phyloP scores from a whole-genome alignment of 1,284 basidiomycete species.

The Papiliotrema laurentii region DNA sequence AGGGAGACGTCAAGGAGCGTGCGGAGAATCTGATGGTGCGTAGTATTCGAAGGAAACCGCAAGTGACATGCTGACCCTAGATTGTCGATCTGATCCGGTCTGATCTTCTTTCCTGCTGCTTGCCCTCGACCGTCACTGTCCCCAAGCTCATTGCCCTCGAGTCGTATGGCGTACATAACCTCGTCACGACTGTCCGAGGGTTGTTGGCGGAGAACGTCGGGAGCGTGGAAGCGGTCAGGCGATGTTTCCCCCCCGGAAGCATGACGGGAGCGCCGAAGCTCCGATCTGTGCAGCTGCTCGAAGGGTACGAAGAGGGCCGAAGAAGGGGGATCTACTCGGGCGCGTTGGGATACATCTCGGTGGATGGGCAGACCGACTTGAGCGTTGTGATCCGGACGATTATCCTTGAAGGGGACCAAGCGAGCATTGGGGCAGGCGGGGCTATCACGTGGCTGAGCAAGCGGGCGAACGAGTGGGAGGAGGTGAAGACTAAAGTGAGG shows the following conservation, averaged over 20 bases:
- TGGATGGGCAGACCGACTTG: conserved; percentile 85
- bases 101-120: conserved; percentile 70
- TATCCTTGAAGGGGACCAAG: conserved; percentile 62
- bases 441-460: conserved; percentile 93
- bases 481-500: conserved; percentile 76
- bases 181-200: conserved; percentile 90
- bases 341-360: conserved; percentile 85
- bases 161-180: conserved; percentile 92
- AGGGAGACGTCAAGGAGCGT: conserved; percentile 80
- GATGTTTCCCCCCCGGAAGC: conserved; percentile 76
- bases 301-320: conserved; percentile 66
- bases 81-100: conserved; percentile 96
- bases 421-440: conserved; percentile 78
- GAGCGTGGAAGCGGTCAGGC: conserved; percentile 67
- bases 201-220: conserved; percentile 50
- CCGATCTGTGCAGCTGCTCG: conserved; percentile 84
- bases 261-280: conserved; percentile 99
- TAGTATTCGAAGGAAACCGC: neutral
- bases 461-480: conserved; percentile 84
- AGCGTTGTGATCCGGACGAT: conserved; percentile 94
- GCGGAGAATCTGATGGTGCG: conserved; percentile 90
- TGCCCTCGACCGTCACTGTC: conserved; percentile 69
- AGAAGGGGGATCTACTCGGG: conserved; percentile 79
- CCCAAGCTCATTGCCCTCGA: conserved; percentile 85
- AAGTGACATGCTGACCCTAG: conserved; percentile 16